These are phyloP conservation scores for Diplogelasinospora grovesii DNA, from an alignment of 495 filamentous ascomycete genomes.

Conservation along the genomic window DNA sequence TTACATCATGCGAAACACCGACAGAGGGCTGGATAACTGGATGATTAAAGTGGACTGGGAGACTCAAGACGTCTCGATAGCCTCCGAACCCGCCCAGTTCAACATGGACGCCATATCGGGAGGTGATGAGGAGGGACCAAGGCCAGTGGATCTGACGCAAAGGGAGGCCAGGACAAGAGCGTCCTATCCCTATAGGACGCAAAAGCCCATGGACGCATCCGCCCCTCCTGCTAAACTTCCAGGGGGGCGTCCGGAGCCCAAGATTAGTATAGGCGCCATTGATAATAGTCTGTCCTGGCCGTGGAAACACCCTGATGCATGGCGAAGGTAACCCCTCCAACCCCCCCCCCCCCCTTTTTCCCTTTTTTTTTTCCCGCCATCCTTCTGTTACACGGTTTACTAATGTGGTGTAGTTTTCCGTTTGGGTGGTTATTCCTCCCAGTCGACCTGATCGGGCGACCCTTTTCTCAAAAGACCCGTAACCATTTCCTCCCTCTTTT, in stretches of 20 bases:
- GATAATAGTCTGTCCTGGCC: slow-evolving; percentile 98
- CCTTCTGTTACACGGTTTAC: neutral
- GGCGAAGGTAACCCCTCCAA: slow-evolving; percentile 41
- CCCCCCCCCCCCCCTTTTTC: too few species aligned
- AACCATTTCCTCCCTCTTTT: slow-evolving; percentile 91
- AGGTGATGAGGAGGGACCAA: slow-evolving; percentile 46
- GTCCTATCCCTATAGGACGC: slow-evolving; percentile 64
- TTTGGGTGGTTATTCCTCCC: slow-evolving; percentile 98
- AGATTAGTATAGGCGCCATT: slow-evolving; percentile 81
- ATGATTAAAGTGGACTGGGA: slow-evolving; percentile 95
- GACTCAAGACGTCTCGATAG: slow-evolving; percentile 73
- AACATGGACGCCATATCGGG: slow-evolving; percentile 44
- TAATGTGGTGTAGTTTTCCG: slow-evolving; percentile 59
- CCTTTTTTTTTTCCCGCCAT: too few species aligned
- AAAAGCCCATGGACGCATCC: slow-evolving; percentile 77
- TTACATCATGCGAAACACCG: slow-evolving; percentile 99
- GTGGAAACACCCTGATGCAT: slow-evolving; percentile 97
- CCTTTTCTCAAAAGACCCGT: slow-evolving; percentile 86
- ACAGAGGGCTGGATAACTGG: slow-evolving; percentile 96
- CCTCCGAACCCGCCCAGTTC: slow-evolving; percentile 70
- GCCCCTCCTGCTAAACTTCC: too few species aligned
- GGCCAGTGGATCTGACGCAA: slow-evolving; percentile 49
- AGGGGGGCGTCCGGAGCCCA: slow-evolving; percentile 50
- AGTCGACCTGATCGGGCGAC: slow-evolving; percentile 91
- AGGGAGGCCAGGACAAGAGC: slow-evolving; percentile 39